Conservation (phyloP, 768 basidiomycete genomes). For the Boletus reticuloceps region DNA sequence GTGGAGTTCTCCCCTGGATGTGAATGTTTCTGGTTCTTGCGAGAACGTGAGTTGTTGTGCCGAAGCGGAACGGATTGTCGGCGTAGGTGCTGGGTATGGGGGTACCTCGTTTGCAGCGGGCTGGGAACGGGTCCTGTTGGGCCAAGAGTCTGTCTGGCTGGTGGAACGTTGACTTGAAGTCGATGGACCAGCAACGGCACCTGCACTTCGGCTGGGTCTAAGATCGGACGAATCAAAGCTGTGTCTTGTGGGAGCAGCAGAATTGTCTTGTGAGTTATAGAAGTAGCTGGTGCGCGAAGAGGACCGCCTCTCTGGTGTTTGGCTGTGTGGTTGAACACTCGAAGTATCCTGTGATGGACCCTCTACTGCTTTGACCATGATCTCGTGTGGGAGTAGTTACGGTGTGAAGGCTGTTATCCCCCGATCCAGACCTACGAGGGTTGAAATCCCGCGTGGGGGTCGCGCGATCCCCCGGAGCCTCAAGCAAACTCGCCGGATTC, state of each 20-base stretch:
- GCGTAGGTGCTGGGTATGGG: constrained; percentile 30
- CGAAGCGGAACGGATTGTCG: constrained; percentile 16
- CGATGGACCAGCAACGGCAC: constrained; percentile 14
- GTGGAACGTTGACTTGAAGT: constrained; percentile 15
- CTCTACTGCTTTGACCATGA: constrained; percentile 14
- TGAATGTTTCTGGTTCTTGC: constrained; percentile 45
- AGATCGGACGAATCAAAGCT: constrained; percentile 22
- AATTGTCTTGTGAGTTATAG: constrained; percentile 19
- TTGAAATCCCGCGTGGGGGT: constrained; percentile 30
- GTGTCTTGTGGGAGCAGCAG: constrained; percentile 17
- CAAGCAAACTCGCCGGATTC: constrained; percentile 50
- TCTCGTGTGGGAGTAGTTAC: constrained; percentile 24
- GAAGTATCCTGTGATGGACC: constrained; percentile 11
- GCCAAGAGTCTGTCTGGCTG: constrained; percentile 14
- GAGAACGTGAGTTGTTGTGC: constrained; percentile 14
- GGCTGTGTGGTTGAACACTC: constrained; percentile 14
- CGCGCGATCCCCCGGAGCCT: constrained; percentile 22
- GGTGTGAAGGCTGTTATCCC: constrained; percentile 9
- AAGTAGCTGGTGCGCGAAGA: constrained; percentile 15
- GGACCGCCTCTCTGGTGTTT: constrained; percentile 23
- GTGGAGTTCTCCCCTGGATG: constrained; percentile 49
- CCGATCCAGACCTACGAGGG: constrained; percentile 21
- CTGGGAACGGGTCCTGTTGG: constrained; percentile 23
- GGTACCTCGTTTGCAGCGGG: constrained; percentile 18
- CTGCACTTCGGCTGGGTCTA: constrained; percentile 6